Evolutionary conservation across 1,139 yeast species (phyloP).

Genomic region (Magnusiomyces suaveolens): DNA sequence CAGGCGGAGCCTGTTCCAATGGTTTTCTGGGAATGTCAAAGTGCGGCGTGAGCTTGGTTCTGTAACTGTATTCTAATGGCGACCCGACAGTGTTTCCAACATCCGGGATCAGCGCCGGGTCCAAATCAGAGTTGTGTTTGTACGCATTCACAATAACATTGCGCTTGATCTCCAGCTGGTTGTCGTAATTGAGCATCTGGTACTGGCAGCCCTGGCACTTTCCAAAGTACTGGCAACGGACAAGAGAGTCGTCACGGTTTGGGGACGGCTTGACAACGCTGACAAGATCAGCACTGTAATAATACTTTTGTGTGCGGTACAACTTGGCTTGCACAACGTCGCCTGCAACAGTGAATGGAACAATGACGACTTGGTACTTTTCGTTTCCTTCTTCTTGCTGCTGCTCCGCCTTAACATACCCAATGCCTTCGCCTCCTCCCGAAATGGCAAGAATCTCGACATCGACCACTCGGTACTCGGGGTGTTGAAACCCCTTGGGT

Average conservation of each 20-base stretch:
- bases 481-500: slow-evolving; percentile 39
- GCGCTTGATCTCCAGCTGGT: slow-evolving; percentile 64
- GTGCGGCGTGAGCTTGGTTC: slow-evolving; percentile 94
- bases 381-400: slow-evolving; percentile 13
- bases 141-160: slow-evolving; percentile 75
- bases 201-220: slow-evolving; percentile 89
- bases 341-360: slow-evolving; percentile 86
- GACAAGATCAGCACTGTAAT: slow-evolving; percentile 67
- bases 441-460: slow-evolving; percentile 52
- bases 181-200: slow-evolving; percentile 64
- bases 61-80: slow-evolving; percentile 64
- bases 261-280: slow-evolving; percentile 41
- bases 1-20: slow-evolving; percentile 46
- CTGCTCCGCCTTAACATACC: slow-evolving; percentile 16
- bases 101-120: slow-evolving; percentile 43
- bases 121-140: slow-evolving; percentile 55
- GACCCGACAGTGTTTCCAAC: slow-evolving; percentile 64
- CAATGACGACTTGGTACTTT: slow-evolving; percentile 37
- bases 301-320: slow-evolving; percentile 67
- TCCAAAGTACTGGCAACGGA: slow-evolving; percentile 68
- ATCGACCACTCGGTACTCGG: slow-evolving; percentile 50
- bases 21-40: slow-evolving; percentile 66
- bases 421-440: slow-evolving; percentile 56
- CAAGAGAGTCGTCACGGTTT: slow-evolving; percentile 44
- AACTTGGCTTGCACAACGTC: slow-evolving; percentile 63